phyloP scores from a whole-genome alignment of 2,329 filamentous ascomycete species.

The Aspergillus carbonarius region DNA sequence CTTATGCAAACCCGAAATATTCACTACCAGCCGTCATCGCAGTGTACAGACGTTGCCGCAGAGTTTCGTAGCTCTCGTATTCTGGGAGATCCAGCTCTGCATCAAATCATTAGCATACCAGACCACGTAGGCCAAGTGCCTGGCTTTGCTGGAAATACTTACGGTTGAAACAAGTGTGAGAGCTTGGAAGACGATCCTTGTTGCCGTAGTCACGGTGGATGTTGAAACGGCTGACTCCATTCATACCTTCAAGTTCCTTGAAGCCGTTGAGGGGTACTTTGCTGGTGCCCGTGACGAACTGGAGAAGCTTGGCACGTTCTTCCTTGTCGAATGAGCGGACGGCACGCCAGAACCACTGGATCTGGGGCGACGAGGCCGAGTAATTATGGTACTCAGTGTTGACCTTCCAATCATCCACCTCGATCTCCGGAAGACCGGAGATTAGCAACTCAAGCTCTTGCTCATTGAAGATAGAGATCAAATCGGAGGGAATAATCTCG shows the following conservation, averaged over 20 bases:
- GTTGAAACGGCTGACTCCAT: constrained; percentile 96
- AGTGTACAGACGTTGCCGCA: constrained; percentile 85
- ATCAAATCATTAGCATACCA: constrained; percentile 35
- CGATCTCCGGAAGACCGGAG: constrained; percentile 93
- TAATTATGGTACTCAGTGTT: constrained; percentile 99
- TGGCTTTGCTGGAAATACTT: constrained; percentile 50
- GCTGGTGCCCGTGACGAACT: constrained; percentile 97
- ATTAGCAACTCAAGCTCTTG: constrained; percentile 96
- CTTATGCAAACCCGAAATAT: constrained; percentile 93
- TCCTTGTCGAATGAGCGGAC: constrained; percentile 98
- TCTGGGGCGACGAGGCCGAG: constrained; percentile 87
- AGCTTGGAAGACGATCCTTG: constrained; percentile 92
- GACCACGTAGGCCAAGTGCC: background rate
- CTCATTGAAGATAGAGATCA: constrained; percentile 97
- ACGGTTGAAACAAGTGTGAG: constrained; percentile 99
- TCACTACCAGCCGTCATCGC: constrained; percentile 98
- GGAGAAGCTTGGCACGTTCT: constrained; percentile 92
- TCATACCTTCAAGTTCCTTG: constrained; percentile 99
- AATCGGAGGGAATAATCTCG: constrained; percentile 90
- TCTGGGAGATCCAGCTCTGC: constrained; percentile 95
- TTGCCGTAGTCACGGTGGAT: constrained; percentile 97
- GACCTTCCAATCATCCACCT: constrained; percentile 98
- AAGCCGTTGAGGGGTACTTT: constrained; percentile 98
- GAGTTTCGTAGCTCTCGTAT: constrained; percentile 91
- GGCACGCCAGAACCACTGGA: constrained; percentile 99